Percentiles rank a stretch among this genome's conserved stretches.
Conservation (phyloP, 768 basidiomycete species). For the Pleurotus platypus region DNA sequence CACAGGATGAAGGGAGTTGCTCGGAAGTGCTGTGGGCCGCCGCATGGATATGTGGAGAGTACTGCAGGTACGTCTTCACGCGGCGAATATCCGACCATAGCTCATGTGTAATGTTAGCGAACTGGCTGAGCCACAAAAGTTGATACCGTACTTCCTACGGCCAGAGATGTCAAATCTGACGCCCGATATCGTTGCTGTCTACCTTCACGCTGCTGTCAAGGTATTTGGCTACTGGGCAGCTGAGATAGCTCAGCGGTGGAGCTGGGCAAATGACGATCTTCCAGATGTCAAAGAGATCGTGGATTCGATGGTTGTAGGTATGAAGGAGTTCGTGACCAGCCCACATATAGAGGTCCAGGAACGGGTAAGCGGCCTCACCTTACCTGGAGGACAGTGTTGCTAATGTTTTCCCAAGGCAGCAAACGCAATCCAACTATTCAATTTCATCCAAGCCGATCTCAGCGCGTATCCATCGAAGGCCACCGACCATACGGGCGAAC, state of each 20-base stretch:
- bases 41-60: constrained; percentile 96
- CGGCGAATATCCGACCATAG: no score
- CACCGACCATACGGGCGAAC: constrained; percentile 31
- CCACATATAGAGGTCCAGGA: constrained; percentile 90
- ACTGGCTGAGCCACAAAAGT: constrained; percentile 71
- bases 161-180: constrained; percentile 51
- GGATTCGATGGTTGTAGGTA: constrained; percentile 53
- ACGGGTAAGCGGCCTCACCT: constrained; percentile 52
- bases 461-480: constrained; percentile 45
- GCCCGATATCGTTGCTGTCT: constrained; percentile 69
- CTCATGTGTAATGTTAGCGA: constrained; percentile 43
- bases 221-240: constrained; percentile 85
- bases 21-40: constrained; percentile 90
- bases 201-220: constrained; percentile 80
- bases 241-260: constrained; percentile 72
- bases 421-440: constrained; percentile 70
- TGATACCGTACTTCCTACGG: constrained; percentile 67
- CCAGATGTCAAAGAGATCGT: constrained; percentile 63
- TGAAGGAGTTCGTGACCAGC: constrained; percentile 56
- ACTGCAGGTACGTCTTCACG: constrained; percentile 57
- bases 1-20: constrained; percentile 68
- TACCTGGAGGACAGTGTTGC: neutral
- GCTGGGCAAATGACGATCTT: constrained; percentile 54
- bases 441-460: constrained; percentile 74
- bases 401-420: constrained; percentile 54